Evolutionary conservation across 2,329 filamentous ascomycete genomes (phyloP), one percentile per base, ranked within the genome.

Genomic region (Grosmannia huntii): DNA sequence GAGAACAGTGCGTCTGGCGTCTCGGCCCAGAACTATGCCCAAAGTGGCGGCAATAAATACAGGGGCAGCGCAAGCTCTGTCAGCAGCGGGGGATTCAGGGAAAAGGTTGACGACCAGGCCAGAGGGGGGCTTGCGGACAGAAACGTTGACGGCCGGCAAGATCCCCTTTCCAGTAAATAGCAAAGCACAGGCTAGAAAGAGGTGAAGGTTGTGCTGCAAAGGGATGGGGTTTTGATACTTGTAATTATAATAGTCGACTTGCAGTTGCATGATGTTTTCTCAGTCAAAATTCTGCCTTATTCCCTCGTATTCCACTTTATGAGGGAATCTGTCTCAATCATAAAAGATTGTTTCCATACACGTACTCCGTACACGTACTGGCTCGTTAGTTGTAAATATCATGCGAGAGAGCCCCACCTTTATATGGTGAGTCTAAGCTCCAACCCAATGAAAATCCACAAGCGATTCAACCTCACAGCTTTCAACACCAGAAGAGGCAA

Each of bases 1-100:
- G 64, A 68, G 14, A 62, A 62, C 12, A 58, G 27, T 12, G 44
- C 38, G 1, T 5, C 41, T 33, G 56, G 36, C n/a, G 46, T 16
- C 5, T 3, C 12, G 25, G 44, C 27, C 28, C 53, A 54, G 7
- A 28, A 31, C 16, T 33, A 44, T 14, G 23, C n/a, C 25, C 27
- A 27, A 5, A 59, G 59, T 27, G 50, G 41, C 38, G 31, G 25
- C 25, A 27, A 27, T 3, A 25, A 31, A 6, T 31, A 48, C 27
- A 38, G 53, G 14, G 25, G 55, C 19, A 54, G 50, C 27, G 46
- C 27, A 0, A 51, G 56, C 53, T 49, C 56, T 25, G 57, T 16
- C 1, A 23, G 49, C 7, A 41, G 41, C 28, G 38, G 28, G 16
- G 27, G 28, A 28, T 38, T 27, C 23, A 12, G n/a, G 3, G 31